Base-by-base conservation (phyloP, 345 rosid species). In the Stellera chamaejasme region DNA sequence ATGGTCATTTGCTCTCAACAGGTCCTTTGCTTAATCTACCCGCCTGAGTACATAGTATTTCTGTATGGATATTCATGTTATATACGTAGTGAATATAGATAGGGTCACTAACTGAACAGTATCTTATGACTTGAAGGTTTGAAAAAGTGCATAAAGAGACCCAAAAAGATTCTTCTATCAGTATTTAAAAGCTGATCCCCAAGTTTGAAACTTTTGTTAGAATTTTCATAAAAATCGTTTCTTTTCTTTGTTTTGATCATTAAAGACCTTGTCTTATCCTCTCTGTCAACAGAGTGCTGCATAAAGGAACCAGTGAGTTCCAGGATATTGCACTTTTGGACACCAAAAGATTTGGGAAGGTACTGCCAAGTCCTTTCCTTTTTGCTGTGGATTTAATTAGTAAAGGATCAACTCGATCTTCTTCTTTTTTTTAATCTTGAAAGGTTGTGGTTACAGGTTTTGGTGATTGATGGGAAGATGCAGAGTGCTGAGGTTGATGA, bases 401-500 rank as follows among this genome's bases (percentile, higher is more conserved):
- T 32, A 32, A 8, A 32, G 39, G 9, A 32, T 32, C 39, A 32
- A 32, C 39, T 32, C 54, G 26, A 44, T 12, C 4, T 28, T n/a
- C n/a, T n/a, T n/a, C n/a, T n/a, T n/a, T n/a, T n/a, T n/a, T n/a
- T n/a, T n/a, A n/a, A 44, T 12, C 4, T 28, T 47, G 16, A 49
- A 19, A 47, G 53, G 52, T 39, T 59, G 59, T 39, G 59, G 27
- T 26, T 63, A 45, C 49, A 91, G 96, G 93, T 86, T 23, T 67
- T 92, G 72, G 90, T 92, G 66, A 82, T 92, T 58, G 96, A 92
- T 61, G 98, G 98, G 39, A 92, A 92, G 75, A 88, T 92, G 93
- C 98, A 92, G 77, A 92, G 95, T 66, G 98, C 98, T 2, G 98
- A 88, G 69, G 74, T 71, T 52, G 98, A 92, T 50, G 98, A 92